phyloP scores from a whole-genome alignment of 1,284 basidiomycete genomes.

The Phylloboletellus chloephorus region DNA sequence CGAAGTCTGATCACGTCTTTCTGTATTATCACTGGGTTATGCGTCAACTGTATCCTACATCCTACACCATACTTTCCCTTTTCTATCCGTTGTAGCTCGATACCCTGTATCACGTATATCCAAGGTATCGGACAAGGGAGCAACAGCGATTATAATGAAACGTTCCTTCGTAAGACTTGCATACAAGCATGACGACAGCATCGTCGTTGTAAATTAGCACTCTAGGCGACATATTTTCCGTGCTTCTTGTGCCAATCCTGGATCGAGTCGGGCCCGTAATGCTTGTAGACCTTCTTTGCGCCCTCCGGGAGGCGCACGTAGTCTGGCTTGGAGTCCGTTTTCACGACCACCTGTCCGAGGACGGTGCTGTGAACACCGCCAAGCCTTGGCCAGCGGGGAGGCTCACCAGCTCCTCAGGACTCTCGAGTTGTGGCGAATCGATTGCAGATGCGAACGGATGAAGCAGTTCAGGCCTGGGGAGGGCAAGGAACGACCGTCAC shows the following conservation, averaged over 20 bases:
- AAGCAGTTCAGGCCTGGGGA: slow-evolving; percentile 48
- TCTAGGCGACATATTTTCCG: slow-evolving; percentile 33
- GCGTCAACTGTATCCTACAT: slow-evolving; percentile 3
- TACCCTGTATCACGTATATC: background rate
- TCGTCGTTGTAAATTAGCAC: too few species aligned
- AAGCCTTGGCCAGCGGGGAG: background rate
- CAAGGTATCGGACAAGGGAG: too few species aligned
- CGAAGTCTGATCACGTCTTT: background rate
- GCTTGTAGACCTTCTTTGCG: slow-evolving; percentile 39
- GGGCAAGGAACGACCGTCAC: too few species aligned
- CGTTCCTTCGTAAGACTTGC: too few species aligned
- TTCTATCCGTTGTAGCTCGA: slow-evolving; percentile 7
- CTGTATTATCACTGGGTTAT: slow-evolving; percentile 6
- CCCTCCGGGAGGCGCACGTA: slow-evolving; percentile 60
- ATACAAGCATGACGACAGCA: too few species aligned
- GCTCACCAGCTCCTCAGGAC: slow-evolving; percentile 46
- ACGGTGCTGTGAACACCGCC: background rate
- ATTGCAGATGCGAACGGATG: slow-evolving; percentile 62
- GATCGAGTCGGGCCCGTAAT: slow-evolving; percentile 41
- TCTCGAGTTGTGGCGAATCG: slow-evolving; percentile 45
- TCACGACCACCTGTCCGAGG: slow-evolving; percentile 40
- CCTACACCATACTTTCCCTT: slow-evolving; percentile 11
- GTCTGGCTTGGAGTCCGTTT: slow-evolving; percentile 45
- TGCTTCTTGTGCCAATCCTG: slow-evolving; percentile 56
- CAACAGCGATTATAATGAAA: too few species aligned